Evolutionary conservation across 805 yeast species (phyloP).

Genomic region (Candida boidinii): DNA sequence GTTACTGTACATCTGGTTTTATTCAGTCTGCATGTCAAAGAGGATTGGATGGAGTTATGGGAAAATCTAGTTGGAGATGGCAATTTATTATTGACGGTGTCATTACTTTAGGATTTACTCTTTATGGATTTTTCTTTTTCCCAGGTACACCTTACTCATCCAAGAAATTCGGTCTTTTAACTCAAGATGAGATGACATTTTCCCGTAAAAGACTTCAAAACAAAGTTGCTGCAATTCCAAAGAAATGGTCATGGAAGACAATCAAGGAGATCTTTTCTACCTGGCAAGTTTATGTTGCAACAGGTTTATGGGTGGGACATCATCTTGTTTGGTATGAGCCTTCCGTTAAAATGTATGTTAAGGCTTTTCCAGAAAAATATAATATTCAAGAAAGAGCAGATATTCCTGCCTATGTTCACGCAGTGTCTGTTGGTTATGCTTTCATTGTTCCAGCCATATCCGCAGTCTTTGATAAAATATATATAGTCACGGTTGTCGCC

Average conservation of each 20-base stretch:
- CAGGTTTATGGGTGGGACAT: slow-evolving; percentile 30
- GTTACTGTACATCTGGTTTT: slow-evolving; percentile 29
- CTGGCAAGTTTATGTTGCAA: slow-evolving; percentile 42
- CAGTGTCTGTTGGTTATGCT: slow-evolving; percentile 27
- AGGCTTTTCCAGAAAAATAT: slow-evolving; percentile 25
- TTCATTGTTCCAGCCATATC: slow-evolving; percentile 33
- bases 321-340: slow-evolving; percentile 27
- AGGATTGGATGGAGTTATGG: slow-evolving; percentile 22
- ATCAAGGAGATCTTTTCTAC: slow-evolving; percentile 27
- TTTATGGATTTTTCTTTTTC: slow-evolving; percentile 22
- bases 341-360: slow-evolving; percentile 34
- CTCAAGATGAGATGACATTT: slow-evolving; percentile 32
- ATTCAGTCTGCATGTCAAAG: slow-evolving; percentile 24
- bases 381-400: slow-evolving; percentile 32
- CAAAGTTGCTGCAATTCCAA: slow-evolving; percentile 25
- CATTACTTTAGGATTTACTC: slow-evolving; percentile 27
- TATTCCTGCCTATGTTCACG: slow-evolving; percentile 29
- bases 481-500: too few relatives aligned
- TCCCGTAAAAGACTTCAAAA: slow-evolving; percentile 39
- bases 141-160: slow-evolving; percentile 39
- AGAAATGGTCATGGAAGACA: too few relatives aligned
- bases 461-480: slow-evolving; percentile 29
- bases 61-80: slow-evolving; percentile 43
- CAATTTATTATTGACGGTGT: slow-evolving; percentile 41
- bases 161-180: slow-evolving; percentile 31